Evolutionary conservation across 805 yeast genomes (phyloP), one percentile per base, ranked within the genome.

Genomic region (Ogataea methylovora): DNA sequence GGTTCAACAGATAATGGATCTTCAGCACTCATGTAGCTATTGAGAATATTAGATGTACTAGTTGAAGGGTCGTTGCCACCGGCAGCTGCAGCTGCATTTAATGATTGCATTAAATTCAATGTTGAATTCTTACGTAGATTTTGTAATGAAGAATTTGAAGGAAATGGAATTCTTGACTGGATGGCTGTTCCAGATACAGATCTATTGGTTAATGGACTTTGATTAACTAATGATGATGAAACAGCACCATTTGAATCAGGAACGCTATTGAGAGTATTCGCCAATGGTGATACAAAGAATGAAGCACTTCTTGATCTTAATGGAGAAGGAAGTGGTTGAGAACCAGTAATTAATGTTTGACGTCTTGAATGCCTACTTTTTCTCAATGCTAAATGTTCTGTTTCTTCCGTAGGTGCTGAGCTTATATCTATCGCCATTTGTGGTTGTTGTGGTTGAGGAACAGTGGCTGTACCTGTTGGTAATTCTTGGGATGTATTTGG

Each of bases 301-400:
- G 58, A 48, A 33, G 39, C 44, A 15, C 59, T 56, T 27, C 56
- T 44, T 1, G 90, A 71, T 34, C 88, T 65, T 32, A 86, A 63
- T 1, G 96, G 95, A 1, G 94, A 82, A 4, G 96, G 95, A 37
- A 87, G 63, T 2, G 97, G 97, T 56, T 87, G 95, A 0, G 95
- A 85, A 1, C 95, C 95, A 0, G 94, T 84, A 32, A 87, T 80
- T 17, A 87, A 60, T 0, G 94, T 79, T 42, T 77, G 79, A 26
- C 90, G 61, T 49, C 94, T 69, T 23, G 84, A 64, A 20, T 43
- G 45, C 30, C 82, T 48, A 27, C 54, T 49, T 34, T 51, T 49
- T 29, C 59, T 35, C 21, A 35, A 20, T 8, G 32, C 16, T 12
- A 32, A 27, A 10, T 17, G 27, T 13, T 26, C 35, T 10, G 25